Conservation (phyloP, 2,329 filamentous ascomycete genomes). For the Drechslerella coelobrocha region DNA sequence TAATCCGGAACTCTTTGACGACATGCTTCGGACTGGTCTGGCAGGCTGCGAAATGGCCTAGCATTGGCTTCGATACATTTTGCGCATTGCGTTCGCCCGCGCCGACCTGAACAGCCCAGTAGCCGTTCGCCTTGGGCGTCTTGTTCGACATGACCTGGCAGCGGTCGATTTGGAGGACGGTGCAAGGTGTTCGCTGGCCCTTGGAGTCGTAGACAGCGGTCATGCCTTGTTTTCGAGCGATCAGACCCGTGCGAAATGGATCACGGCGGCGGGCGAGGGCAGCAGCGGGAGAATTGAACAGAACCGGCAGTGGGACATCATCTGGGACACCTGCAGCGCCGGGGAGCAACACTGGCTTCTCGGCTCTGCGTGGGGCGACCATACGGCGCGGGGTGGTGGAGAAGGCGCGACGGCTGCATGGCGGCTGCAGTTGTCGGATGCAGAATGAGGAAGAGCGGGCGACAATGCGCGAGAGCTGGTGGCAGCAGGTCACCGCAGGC, state of each 20-base stretch:
- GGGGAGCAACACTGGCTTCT: constrained; percentile 62
- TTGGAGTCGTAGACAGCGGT: constrained; percentile 83
- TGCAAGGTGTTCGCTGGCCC: constrained; percentile 80
- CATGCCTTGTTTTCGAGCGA: constrained; percentile 95
- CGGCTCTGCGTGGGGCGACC: constrained; percentile 42
- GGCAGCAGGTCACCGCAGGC: constrained; percentile 46
- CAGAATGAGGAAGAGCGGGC: not conserved
- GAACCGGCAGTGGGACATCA: constrained; percentile 60
- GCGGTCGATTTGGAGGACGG: constrained; percentile 89
- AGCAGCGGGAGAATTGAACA: constrained; percentile 66
- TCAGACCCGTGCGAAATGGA: constrained; percentile 76
- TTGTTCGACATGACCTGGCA: constrained; percentile 90
- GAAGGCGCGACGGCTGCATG: constrained; percentile 51
- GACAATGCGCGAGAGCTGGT: constrained; percentile 30
- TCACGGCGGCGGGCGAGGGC: constrained; percentile 67
- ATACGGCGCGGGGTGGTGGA: constrained; percentile 53
- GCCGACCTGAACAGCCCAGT: constrained; percentile 92
- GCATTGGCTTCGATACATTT: constrained; percentile 80
- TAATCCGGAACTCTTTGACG: constrained; percentile 86
- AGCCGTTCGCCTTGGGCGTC: constrained; percentile 79
- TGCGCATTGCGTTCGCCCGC: constrained; percentile 73
- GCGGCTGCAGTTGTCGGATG: no score
- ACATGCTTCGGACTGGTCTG: constrained; percentile 83
- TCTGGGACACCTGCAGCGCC: constrained; percentile 66
- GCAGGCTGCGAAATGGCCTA: constrained; percentile 86